Conservation (phyloP, 306 rosid species). For the Elaeagnus macrophylla region DNA sequence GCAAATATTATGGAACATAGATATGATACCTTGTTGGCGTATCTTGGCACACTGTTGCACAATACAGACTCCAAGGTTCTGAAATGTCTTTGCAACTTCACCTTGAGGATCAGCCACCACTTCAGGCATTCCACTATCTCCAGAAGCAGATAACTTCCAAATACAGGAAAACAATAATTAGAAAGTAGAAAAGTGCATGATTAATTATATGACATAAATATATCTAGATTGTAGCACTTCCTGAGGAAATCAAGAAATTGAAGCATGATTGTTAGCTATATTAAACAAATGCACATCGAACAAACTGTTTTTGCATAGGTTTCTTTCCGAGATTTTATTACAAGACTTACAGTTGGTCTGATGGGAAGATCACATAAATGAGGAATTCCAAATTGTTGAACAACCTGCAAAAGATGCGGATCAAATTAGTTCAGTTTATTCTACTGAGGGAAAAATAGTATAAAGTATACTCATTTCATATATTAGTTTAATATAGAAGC, state of each 20-base stretch:
- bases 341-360: conserved; percentile 69
- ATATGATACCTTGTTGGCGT: conserved; percentile 83
- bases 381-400: conserved; percentile 97
- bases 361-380: conserved; percentile 93
- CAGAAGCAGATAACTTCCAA: conserved; percentile 85
- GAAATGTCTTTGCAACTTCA: conserved; percentile 78
- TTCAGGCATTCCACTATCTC: conserved; percentile 95
- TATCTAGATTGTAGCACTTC: too few species aligned
- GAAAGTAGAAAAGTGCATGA: too few species aligned
- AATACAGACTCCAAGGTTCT: conserved; percentile 76
- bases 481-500: neutral
- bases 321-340: neutral
- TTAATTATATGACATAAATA: too few species aligned
- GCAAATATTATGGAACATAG: neutral
- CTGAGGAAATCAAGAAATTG: too few species aligned
- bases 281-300: too few species aligned
- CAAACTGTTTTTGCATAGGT: too few species aligned
- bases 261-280: too few species aligned
- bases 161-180: neutral
- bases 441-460: too few species aligned
- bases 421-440: too few species aligned
- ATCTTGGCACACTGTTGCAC: conserved; percentile 99
- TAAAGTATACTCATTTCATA: too few species aligned
- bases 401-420: conserved; percentile 54
- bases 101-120: conserved; percentile 88